Base-by-base conservation (phyloP, 805 yeast species). In the Cyberlindnera maclurae region DNA sequence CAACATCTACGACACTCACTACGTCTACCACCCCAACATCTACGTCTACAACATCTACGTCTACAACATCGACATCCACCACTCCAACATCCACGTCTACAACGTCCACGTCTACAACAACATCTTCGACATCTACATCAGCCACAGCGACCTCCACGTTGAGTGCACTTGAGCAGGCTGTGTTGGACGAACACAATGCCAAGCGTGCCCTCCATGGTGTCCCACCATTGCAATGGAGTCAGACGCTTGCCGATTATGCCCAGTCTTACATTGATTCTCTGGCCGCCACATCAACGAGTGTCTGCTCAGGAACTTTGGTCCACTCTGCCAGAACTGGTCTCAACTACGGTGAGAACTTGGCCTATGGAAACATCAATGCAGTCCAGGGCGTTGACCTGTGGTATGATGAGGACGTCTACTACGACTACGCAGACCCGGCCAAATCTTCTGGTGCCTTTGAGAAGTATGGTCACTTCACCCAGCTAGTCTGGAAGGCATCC, bases 381-480 rank as follows among this genome's bases (percentile, higher is more conserved):
- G 36, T 44, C 15, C 55, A 55, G 32, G 73, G 72, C 15, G 82
- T 81, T 29, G 80, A 79, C 43, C 77, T 82, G 31, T 83, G 93
- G 93, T 82, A 82, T 61, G 59, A 65, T 42, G 90, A 83, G 64
- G 81, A 79, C 47, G 40, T 51, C 10, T 43, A 57, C 37, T 83
- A 81, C 62, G 63, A 73, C 59, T 82, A 59, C 62, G 54, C 60
- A 34, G 59, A 71, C 36, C 75, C 79, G 22, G 57, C 57, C 37
- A 3, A 34, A 10, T 43, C 46, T n/a, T 57, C 56, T 43, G 79
- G 75, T 40, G 66, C 61, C 48, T 68, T 68, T 39, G 66, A 61
- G 40, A 67, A 68, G 13, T 72, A 76, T 13, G 85, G 85, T 40
- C 94, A 83, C 57, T 83, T 83, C 65, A 82, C 90, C 12, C 90